Base-by-base conservation (phyloP, 306 rosid species). In the Betula pendula region DNA sequence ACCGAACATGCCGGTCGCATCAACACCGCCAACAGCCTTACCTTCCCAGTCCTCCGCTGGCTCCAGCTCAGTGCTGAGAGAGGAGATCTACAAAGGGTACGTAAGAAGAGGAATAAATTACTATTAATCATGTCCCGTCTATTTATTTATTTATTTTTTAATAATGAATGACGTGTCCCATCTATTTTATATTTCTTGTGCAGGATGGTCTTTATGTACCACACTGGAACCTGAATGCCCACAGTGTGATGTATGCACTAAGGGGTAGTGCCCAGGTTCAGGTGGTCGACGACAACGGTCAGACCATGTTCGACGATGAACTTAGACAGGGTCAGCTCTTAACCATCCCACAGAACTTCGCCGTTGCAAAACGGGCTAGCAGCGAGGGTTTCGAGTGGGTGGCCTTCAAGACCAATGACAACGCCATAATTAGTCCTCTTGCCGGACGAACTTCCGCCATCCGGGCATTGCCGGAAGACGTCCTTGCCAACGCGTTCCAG, bases 281-380 rank as follows among this genome's bases (percentile, higher is more conserved):
- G 52, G 84, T 90, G 38, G 91, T 90, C 20, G 85, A 93, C 70
- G 19, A 74, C 84, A 29, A 40, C 5, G 97, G 97, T 0, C 77
- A 79, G 0, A 2, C 81, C 0, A 79, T 93, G 24, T 87, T 77
- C 35, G 79, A 88, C 24, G 86, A 73, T 0, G 82, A 89, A 70
- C 70, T 91, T 0, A 68, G 72, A 29, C 72, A 73, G 65, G 91
- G 87, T 0, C 90, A 84, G 40, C 50, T 72, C 11, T 68, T 90
- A 24, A 71, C 77, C 0, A 79, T 90, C 12, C 96, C 96, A 29
- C 97, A 93, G 56, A 86, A 85, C 84, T 89, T 71, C 69, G 96
- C 77, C 0, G 45, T 87, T 6, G 85, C 89, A 14, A 79, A 81
- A 15, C 74, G 56, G 24, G 81, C 94, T 0, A 27, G 59, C 25